Evolutionary conservation across 306 rosid species (phyloP), one percentile per base, ranked within the genome.

Genomic region (Pterocarpus santalinus): DNA sequence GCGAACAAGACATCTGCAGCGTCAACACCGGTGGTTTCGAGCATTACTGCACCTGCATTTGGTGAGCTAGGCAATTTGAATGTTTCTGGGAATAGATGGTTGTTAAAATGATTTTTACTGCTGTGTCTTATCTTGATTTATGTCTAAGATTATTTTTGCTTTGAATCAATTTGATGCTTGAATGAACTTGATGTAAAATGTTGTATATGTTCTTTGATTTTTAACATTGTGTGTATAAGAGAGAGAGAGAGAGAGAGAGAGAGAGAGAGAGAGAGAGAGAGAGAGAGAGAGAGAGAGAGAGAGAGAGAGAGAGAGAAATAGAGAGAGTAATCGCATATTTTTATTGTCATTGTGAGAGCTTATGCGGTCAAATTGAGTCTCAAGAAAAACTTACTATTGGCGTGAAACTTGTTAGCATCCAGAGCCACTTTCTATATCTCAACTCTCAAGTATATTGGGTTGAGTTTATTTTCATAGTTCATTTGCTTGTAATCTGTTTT

Each of bases 1-100:
- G 76, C 91, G 3, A 84, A 81, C 57, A 88, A 86, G 81, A 36
- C 84, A 17, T 60, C 85, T 5, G 81, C 87, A 33, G 81, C 88
- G 8, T 87, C 94, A 16, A 64, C 89, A 0, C 89, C 87, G 13
- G 90, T 90, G 0, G 89, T 82, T 64, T 73, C 92, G 2, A 73
- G 82, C 76, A 49, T 39, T 46, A 72, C 81, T 51, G 34, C 81
- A 17, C 86, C 88, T 60, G 34, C 87, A 74, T 89, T 87, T 75
- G 89, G 98, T 94, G 69, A 86, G 89, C 38, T 60, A 46, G 34
- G 9, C 70, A 3, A 49, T 69, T 81, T 51, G 69, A 22, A 15
- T 75, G 39, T 13, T 55, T 55, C 49, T 69, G 52, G 41, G 38
- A 78, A 22, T 65, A 30, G 46, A 9, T 35, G 61, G 11, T 34